These are phyloP conservation scores for Kurtzmaniella fragi DNA, from an alignment of 805 yeast species.

Conservation along the genomic window DNA sequence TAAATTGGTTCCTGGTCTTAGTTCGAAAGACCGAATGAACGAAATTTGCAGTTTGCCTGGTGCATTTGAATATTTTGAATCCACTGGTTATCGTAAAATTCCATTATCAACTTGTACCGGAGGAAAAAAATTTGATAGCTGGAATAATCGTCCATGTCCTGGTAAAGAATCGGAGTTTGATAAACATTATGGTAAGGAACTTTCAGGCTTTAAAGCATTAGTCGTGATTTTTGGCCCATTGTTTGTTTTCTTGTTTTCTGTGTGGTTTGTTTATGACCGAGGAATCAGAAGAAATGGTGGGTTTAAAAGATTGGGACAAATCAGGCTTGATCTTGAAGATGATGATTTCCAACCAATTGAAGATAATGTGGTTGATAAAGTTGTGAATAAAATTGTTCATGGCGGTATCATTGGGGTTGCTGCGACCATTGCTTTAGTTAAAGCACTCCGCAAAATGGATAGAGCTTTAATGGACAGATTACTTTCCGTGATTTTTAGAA, in stretches of 20 bases:
- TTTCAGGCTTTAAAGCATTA: slow-evolving; percentile 51
- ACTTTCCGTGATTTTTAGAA: slow-evolving; percentile 24
- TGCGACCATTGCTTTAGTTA: slow-evolving; percentile 29
- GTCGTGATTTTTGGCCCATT: slow-evolving; percentile 56
- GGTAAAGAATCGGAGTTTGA: slow-evolving; percentile 70
- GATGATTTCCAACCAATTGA: slow-evolving; percentile 56
- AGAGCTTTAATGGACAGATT: slow-evolving; percentile 26
- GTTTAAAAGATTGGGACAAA: slow-evolving; percentile 75
- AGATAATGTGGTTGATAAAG: slow-evolving; percentile 54
- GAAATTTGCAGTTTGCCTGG: slow-evolving; percentile 55
- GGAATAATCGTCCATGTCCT: slow-evolving; percentile 74
- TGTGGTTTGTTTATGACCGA: slow-evolving; percentile 70
- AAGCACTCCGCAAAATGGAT: slow-evolving; percentile 30
- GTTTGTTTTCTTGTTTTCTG: slow-evolving; percentile 45
- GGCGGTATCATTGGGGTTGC: slow-evolving; percentile 51
- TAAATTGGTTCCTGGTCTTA: slow-evolving; percentile 68
- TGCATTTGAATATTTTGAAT: slow-evolving; percentile 68
- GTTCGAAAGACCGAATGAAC: slow-evolving; percentile 56
- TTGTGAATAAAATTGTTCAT: slow-evolving; percentile 53
- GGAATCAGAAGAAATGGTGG: slow-evolving; percentile 81
- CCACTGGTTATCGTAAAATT: slow-evolving; percentile 88
- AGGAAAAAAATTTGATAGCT: slow-evolving; percentile 67
- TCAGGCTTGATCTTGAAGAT: slow-evolving; percentile 70
- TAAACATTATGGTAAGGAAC: slow-evolving; percentile 46
- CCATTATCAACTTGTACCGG: slow-evolving; percentile 84